A percentile compares a stretch with the other conserved stretches of the same genome.
Conservation (phyloP, 352 stramenopile genomes). For the Phytophthora uliginosa region DNA sequence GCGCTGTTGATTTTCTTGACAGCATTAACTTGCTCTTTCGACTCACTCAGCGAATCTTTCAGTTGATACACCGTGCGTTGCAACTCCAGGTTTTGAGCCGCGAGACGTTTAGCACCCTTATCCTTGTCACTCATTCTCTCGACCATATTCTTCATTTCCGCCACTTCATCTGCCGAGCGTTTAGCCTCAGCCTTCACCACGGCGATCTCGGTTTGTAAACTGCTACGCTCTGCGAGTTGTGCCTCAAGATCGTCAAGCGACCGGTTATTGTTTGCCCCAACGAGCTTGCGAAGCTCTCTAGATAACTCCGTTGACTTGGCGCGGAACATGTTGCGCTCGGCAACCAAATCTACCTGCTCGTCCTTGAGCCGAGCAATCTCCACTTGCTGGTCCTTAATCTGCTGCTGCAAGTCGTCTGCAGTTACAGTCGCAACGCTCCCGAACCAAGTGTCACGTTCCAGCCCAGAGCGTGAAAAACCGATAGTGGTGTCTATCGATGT, state of each 20-base stretch:
- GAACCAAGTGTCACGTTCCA: conserved; percentile 35
- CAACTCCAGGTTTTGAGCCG: conserved; percentile 73
- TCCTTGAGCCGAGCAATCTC: conserved; percentile 46
- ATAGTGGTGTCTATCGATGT: conserved; percentile 8
- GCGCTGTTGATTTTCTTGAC: conserved; percentile 83
- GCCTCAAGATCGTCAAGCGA: conserved; percentile 62
- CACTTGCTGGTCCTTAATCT: conserved; percentile 43
- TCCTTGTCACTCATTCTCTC: conserved; percentile 74
- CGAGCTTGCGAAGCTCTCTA: conserved; percentile 68
- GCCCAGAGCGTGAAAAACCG: conserved; percentile 11
- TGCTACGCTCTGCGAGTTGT: conserved; percentile 69
- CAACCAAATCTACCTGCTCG: conserved; percentile 43
- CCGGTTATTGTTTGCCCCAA: conserved; percentile 60
- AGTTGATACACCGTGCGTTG: conserved; percentile 81
- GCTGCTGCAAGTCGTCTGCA: conserved; percentile 52
- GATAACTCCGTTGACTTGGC: conserved; percentile 60
- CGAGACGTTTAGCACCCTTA: conserved; percentile 64
- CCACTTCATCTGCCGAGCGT: conserved; percentile 59
- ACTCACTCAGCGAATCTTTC: conserved; percentile 76
- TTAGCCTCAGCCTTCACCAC: conserved; percentile 66
- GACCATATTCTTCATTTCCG: conserved; percentile 69
- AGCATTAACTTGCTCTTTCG: conserved; percentile 74
- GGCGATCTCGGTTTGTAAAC: conserved; percentile 63
- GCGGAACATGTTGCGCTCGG: conserved; percentile 74
- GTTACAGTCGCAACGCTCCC: conserved; percentile 48